Base-by-base conservation (phyloP, 352 stramenopile genomes). In the Globisporangium echinulatum region DNA sequence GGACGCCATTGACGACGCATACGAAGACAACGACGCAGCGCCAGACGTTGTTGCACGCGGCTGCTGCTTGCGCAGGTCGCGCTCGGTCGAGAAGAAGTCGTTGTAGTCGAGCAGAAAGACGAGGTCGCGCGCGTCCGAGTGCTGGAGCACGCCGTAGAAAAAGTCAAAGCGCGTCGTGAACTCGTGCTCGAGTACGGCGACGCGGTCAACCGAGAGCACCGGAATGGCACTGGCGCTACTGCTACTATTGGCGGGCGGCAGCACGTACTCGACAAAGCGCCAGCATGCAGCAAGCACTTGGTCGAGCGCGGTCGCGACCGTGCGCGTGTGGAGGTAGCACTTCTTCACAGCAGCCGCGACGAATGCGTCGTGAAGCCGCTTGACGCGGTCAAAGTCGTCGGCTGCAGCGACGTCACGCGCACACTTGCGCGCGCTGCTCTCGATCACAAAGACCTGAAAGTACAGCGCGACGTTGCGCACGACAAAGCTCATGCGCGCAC, bases 371-470 rank as follows among this genome's bases (percentile, higher is more conserved):
- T 93, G 84, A 10, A 87, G 49, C 2, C 76, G 73, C 64, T 91
- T 88, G 37, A 84, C 81, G 13, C 70, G 66, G 52, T 93, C 84
- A 56, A 90, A 90, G 58, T 93, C 79, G 0, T 64, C 33, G 15
- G 79, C 74, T 1, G 56, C 58, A 8, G 77, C 60, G 33, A 90
- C 71, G n/a, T 88, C 69, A 3, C 61, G 55, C 33, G 87, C 52
- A 40, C 75, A 88, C 62, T 84, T 77, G 38, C 67, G 65, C 52
- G 85, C 91, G 50, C 67, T 78, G 52, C 63, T 71, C 59, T 91
- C 77, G 58, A 93, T 80, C 48, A 93, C 82, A 57, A 85, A 85
- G 47, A 93, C 73, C 42, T 93, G 82, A 50, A 90, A 90, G 54
- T 91, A 76, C 43, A 88, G 64, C 67, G 87, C 71, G 1, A 93